phyloP scores from a whole-genome alignment of 2,329 filamentous ascomycete genomes.

The Xylaria sp. region DNA sequence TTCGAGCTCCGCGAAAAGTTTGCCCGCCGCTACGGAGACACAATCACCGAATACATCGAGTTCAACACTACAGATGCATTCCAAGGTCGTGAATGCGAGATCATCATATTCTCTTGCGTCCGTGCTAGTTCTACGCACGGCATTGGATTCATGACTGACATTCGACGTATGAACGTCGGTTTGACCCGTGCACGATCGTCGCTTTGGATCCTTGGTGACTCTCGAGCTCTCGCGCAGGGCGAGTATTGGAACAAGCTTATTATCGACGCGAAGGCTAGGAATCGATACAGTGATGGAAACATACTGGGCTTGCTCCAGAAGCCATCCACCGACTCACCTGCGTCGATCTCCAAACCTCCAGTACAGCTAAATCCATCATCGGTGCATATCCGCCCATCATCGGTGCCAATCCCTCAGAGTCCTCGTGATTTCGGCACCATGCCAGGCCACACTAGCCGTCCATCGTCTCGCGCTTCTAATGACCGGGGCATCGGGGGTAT shows the following conservation, averaged over 20 bases:
- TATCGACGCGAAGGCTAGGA: conserved; percentile 67
- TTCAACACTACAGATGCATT: conserved; percentile 99
- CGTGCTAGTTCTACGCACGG: conserved; percentile 87
- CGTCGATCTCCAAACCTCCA: conserved; percentile 19
- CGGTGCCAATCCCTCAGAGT: not conserved
- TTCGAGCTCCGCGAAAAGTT: conserved; percentile 75
- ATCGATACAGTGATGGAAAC: conserved; percentile 68
- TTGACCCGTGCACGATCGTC: conserved; percentile 94
- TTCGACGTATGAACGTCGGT: conserved; percentile 98
- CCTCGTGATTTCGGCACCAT: not conserved
- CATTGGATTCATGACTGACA: conserved; percentile 97
- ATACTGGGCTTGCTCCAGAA: conserved; percentile 45
- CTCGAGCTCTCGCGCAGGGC: conserved; percentile 76
- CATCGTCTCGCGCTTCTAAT: not conserved
- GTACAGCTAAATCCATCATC: conserved; percentile 4
- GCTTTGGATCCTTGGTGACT: conserved; percentile 93
- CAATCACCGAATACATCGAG: conserved; percentile 73
- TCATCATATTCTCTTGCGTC: conserved; percentile 99
- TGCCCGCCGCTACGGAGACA: conserved; percentile 62
- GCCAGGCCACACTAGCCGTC: not conserved
- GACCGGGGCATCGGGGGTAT: conserved; percentile 23
- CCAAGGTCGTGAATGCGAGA: conserved; percentile 91
- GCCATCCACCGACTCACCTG: conserved; percentile 36
- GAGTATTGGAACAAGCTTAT: conserved; percentile 89
- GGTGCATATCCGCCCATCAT: not conserved